A percentile compares a stretch with the other conserved stretches of the same genome.
Evolutionary conservation across 2,329 filamentous ascomycete genomes (phyloP).

Genomic region (Phyllosticta paracitricarpa): DNA sequence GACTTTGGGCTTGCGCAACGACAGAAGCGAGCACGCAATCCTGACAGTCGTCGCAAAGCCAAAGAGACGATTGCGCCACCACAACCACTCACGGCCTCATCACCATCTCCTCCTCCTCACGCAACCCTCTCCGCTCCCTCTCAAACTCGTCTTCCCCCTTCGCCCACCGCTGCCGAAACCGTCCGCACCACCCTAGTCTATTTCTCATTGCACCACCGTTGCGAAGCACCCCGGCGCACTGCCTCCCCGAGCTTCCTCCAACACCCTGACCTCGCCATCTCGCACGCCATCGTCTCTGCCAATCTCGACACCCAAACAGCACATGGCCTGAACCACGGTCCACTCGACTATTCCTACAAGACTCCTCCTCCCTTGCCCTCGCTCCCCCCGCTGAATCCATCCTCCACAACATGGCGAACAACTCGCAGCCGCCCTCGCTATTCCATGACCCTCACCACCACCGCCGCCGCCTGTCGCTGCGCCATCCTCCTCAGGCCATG

Average conservation of each 20-base stretch:
- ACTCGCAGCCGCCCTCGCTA: conserved; percentile 7
- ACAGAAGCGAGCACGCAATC: too few relatives aligned
- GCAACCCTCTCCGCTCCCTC: not conserved
- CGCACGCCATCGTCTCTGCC: conserved; percentile 6
- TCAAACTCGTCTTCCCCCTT: not conserved
- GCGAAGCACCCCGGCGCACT: not conserved
- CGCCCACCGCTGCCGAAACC: not conserved
- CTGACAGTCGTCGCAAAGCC: not conserved
- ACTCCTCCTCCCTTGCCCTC: conserved; percentile 3
- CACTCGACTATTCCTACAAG: not conserved
- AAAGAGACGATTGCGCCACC: too few relatives aligned
- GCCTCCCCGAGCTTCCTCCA: not conserved
- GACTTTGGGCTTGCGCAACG: too few relatives aligned
- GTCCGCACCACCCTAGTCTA: not conserved
- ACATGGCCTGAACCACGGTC: conserved; percentile 9
- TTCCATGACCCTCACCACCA: conserved; percentile 10
- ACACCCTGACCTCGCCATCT: not conserved
- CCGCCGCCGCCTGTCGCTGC: conserved; percentile 9
- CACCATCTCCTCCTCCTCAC: not conserved
- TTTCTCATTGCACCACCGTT: not conserved
- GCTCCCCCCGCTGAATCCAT: not conserved
- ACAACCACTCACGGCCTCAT: not conserved
- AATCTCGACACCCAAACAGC: conserved; percentile 5
- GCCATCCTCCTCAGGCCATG: conserved; percentile 6
- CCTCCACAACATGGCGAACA: conserved; percentile 1